Base-by-base conservation (phyloP, 495 filamentous ascomycete species). In the Penicillium cinerascens region DNA sequence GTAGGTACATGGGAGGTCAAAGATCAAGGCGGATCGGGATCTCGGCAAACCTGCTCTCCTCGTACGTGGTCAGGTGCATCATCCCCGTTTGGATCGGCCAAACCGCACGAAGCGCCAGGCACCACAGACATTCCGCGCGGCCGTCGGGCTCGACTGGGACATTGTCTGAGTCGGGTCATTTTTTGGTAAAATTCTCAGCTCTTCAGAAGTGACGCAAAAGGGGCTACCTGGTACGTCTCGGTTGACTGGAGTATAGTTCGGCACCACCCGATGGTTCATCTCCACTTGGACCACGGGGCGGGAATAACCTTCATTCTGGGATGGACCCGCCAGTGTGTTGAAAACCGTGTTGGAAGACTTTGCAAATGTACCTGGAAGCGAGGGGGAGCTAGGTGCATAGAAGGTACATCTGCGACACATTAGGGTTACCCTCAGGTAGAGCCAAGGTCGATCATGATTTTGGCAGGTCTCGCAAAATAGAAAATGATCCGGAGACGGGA, bases 231-330 rank as follows among this genome's bases (percentile, higher is more conserved):
- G 29, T 7, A 9, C 9, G 10, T 10, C 10, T 13, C 2, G 3
- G 37, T 39, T 18, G 37, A 39, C n/a, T 39, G 9, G n/a, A 16
- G 37, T 52, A 52, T 45, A 49, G 26, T 47, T 57, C 54, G 54
- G 57, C 40, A 52, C 21, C 36, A 56, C 42, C 53, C 58, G 52
- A 36, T 56, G 49, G 49, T 56, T 56, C 58, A 42, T 46, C 53
- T 40, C 52, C 52, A 52, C 52, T 41, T 35, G 29, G 15, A 51
- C 49, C 47, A 37, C 23, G 52, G 44, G 36, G 42, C 58, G 58
- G 50, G 49, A 54, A 40, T 36, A 61, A 56, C 58, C 53, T 60
- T 60, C 49, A 44, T 52, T 50, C 47, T 20, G 36, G 10, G 26
- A 29, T 26, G 26, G 37, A 38, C 47, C 37, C 45, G 45, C 44